phyloP scores from a whole-genome alignment of 768 basidiomycete species.

The Mycena floridula region DNA sequence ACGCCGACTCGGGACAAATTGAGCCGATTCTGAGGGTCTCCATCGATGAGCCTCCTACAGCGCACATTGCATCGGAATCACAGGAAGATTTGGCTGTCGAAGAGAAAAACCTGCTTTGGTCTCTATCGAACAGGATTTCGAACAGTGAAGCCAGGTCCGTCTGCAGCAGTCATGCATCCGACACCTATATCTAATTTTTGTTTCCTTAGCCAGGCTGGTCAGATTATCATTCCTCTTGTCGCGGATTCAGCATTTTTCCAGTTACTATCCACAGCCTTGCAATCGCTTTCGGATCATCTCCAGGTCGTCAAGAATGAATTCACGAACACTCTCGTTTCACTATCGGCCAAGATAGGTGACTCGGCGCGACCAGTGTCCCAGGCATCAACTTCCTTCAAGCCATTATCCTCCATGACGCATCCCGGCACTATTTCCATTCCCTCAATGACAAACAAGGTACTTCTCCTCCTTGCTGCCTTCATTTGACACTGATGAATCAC shows the following conservation, averaged over 20 bases:
- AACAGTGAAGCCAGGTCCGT: no score
- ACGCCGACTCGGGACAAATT: no score
- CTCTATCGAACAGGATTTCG: no score
- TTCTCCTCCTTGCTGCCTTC: no score
- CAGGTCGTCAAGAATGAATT: slow-evolving; percentile 45
- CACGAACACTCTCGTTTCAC: slow-evolving; percentile 27
- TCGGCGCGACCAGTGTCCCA: slow-evolving; percentile 37
- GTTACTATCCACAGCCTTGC: slow-evolving; percentile 56
- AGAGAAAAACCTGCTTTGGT: no score
- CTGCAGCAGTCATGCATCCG: no score
- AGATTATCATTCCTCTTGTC: slow-evolving; percentile 74
- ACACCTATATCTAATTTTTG: no score
- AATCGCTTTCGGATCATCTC: slow-evolving; percentile 47
- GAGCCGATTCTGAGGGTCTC: no score
- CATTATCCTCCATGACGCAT: slow-evolving; percentile 39
- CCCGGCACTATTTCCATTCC: slow-evolving; percentile 28
- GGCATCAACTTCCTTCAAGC: slow-evolving; percentile 33
- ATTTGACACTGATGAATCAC: no score
- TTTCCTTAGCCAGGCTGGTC: slow-evolving; percentile 18
- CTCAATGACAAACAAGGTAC: slow-evolving; percentile 11
- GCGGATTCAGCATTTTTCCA: slow-evolving; percentile 79
- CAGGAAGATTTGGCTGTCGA: no score
- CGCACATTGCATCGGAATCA: no score
- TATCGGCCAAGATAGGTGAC: slow-evolving; percentile 33
- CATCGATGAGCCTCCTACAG: no score